phyloP scores from a whole-genome alignment of 208 protist genomes.

The Acanthamoeba sp. region DNA sequence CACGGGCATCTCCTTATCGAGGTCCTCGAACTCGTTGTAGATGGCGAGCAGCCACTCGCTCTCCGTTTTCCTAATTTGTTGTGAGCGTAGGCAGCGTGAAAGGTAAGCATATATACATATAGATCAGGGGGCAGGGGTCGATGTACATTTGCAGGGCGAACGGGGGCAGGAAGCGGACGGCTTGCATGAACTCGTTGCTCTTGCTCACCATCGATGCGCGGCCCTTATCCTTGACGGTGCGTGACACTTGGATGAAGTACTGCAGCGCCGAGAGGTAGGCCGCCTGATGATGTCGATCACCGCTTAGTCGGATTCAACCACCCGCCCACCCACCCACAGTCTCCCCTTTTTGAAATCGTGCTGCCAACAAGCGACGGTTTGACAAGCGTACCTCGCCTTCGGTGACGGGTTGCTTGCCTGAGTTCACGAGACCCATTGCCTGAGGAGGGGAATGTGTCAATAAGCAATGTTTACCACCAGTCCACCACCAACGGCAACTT shows the following conservation, averaged over 20 bases:
- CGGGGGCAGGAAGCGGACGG: conserved; percentile 18
- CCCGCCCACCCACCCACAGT: too few species aligned
- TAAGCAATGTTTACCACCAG: neutral
- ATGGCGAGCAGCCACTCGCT: conserved; percentile 5
- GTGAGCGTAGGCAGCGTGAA: neutral
- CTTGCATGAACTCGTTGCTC: conserved; percentile 56
- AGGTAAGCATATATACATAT: neutral
- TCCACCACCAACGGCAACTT: too few species aligned
- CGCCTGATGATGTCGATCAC: neutral
- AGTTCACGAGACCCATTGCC: conserved; percentile 9
- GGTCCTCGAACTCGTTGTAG: conserved; percentile 21
- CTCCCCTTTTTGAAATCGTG: neutral
- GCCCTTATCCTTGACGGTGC: neutral
- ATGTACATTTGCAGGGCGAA: conserved; percentile 28
- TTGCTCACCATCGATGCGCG: neutral
- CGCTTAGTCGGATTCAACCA: neutral
- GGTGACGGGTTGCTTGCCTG: conserved; percentile 50
- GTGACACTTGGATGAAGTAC: conserved; percentile 35
- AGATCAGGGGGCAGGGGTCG: neutral
- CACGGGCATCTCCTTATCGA: conserved; percentile 31
- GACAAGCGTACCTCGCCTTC: conserved; percentile 26
- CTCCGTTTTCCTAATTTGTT: conserved; percentile 58
- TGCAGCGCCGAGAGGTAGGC: conserved; percentile 25
- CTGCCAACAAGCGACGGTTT: neutral
- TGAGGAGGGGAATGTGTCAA: neutral